Base-by-base conservation (phyloP, 2,329 filamentous ascomycete species). In the Cryphonectria parasitica region DNA sequence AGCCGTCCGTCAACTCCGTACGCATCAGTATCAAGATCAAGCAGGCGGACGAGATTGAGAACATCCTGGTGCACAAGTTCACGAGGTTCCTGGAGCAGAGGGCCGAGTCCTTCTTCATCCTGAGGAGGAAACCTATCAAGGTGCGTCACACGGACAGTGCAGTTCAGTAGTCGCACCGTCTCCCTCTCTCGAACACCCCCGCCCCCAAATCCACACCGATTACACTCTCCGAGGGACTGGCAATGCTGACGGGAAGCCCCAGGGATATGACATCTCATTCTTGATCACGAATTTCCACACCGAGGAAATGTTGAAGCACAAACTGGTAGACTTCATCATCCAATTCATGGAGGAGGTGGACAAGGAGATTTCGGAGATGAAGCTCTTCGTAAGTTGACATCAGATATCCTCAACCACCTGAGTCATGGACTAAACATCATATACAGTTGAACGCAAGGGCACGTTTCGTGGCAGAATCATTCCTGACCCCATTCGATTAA, bases 321-420 rank as follows among this genome's bases (percentile, higher is more conserved):
- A 99, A 86, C 87, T 99, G 76, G 97, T 99, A 45, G 96, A 99
- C 81, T 99, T 99, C 78, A 97, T 99, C 76, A 98, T 99, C 75
- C 91, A 98, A 79, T 99, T 99, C 79, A 98, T 99, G 95, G 95
- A 99, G 82, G 96, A 99, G 81, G 97, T 99, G 5, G 97, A 99
- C 82, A 99, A 99, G 87, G 96, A 99, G 82, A 99, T 99, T 72
- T 98, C 96, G 3, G 97, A 99, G 84, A 98, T 99, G 96, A 99
- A 99, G 88, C 91, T 99, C 77, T 99, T 99, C 82, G 95, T 71
- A 34, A 70, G 68, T 69, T 69, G 36, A 22, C 36, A 28, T 34
- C 13, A 39, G 1, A 7, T 31, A 17, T 17, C 11, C 39, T 39
- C 7, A 15, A 76, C 73, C 73, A 78, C 84, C 75, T 83, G 77